Evolutionary conservation across 805 yeast genomes (phyloP), one percentile per base, ranked within the genome.

Genomic region (Candida sithepensis): DNA sequence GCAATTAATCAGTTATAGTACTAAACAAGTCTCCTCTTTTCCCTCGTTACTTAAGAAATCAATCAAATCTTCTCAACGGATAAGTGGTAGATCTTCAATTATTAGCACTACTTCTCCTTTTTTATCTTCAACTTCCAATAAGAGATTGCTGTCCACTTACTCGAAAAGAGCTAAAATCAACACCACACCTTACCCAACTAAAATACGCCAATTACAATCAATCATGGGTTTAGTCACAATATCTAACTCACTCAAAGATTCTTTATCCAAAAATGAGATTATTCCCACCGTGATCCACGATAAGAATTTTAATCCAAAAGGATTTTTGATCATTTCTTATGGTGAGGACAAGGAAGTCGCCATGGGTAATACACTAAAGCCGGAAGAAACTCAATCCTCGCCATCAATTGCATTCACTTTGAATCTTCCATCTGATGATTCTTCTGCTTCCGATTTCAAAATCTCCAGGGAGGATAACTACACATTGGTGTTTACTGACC

Each of bases 401-500:
- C 97, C 97, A 32, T 56, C 65, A 28, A 72, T 90, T 47, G 85
- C 84, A 53, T 81, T 86, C 67, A 79, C 90, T 14, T 70, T 82
- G 52, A 59, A 61, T 28, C 24, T 58, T 3, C 44, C 58, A 10
- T 53, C 63, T 16, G 66, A 64, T 39, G 68, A 71, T 34, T 66
- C 69, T 45, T 41, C 45, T 1, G 43, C 46, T 12, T 74, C 75
- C 39, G 73, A 72, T 32, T 57, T 73, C 53, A 73, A 71, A 52
- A 68, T 76, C 34, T 59, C 69, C 14, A 56, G 65, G 21, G 65
- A 73, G 22, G 84, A 81, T 54, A 67, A 75, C 43, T 90, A 85
- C 68, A 81, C 94, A 10, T 69, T 91, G 54, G 86, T 87, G 2
- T 56, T 90, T 54, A 91, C 97, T 7, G 97, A 90, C 66, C 97